A percentile compares a stretch with the other conserved stretches of the same genome.
Evolutionary conservation across 371 early-diverging fungal genomes (phyloP).

Genomic region (Agmasoma carcini): DNA sequence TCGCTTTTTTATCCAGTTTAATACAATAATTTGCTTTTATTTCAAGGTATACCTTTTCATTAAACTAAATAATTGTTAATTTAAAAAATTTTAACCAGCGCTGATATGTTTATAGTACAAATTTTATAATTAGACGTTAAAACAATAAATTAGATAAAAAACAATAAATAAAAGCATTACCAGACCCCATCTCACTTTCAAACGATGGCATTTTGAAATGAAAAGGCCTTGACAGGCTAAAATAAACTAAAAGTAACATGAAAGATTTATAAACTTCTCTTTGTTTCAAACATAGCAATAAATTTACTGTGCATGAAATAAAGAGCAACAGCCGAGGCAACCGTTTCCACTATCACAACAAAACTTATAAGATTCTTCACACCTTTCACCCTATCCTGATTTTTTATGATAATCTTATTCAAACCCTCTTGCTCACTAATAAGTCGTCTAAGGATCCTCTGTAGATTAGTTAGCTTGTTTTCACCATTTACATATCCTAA

Average conservation of each 20-base stretch:
- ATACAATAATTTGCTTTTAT: too few relatives aligned
- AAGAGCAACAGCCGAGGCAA: constrained; percentile 18
- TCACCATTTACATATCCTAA: constrained; percentile 36
- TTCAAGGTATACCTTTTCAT: too few relatives aligned
- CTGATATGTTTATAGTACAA: too few relatives aligned
- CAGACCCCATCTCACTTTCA: neutral
- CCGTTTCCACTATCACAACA: constrained; percentile 31
- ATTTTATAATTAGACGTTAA: too few relatives aligned
- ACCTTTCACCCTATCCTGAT: constrained; percentile 20
- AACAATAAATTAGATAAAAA: too few relatives aligned
- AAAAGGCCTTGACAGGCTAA: neutral
- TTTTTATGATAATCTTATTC: constrained; percentile 17
- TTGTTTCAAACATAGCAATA: constrained; percentile 39
- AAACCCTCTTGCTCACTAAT: constrained; percentile 30
- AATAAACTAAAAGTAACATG: neutral
- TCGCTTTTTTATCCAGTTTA: too few relatives aligned
- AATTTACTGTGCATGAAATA: constrained; percentile 36
- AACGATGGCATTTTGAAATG: neutral
- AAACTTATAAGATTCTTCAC: constrained; percentile 19
- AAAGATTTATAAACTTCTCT: constrained; percentile 24
- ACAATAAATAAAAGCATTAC: too few relatives aligned
- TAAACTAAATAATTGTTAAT: too few relatives aligned
- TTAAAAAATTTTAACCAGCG: too few relatives aligned
- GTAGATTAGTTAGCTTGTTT: constrained; percentile 32
- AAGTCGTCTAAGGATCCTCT: constrained; percentile 13